Evolutionary conservation across 2,329 filamentous ascomycete genomes (phyloP), one percentile per base, ranked within the genome.

Genomic region (Sodiomyces alkalinus): DNA sequence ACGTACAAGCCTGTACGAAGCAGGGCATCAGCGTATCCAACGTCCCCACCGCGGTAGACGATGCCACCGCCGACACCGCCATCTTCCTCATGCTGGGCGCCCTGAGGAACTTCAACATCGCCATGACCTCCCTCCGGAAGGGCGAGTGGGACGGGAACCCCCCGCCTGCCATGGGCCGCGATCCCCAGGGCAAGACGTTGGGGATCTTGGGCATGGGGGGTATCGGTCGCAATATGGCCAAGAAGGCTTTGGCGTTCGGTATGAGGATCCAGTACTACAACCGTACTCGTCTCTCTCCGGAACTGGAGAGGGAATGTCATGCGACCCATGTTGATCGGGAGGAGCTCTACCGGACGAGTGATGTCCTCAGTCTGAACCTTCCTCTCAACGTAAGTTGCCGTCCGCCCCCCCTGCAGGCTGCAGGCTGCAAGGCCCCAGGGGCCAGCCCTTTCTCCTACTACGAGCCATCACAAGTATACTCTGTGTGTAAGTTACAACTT

Each of bases 171-270:
- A 55, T 73, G 5, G 82, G 81, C 9, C 78, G 80, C 45, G 81
- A 90, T 44, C 81, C 81, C 2, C 63, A 80, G 48, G 80, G 78
- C 19, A 90, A 87, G 51, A 58, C 74, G 2, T 61, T 92, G 5
- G 82, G 82, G 0, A 83, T 92, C 34, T 49, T 92, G 22, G 82
- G 82, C 6, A 87, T 90, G 80, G 82, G 82, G 13, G 80, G 82
- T 3, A 90, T 92, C 35, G 82, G 83, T 1, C 61, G 76, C 19
- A 82, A 83, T 43, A 52, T 90, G 41, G 80, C 77, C 46, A 68
- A 60, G 46, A 85, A 85, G 52, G 78, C 75, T 3, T 62, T 68
- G 30, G 78, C 63, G 1, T 86, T 92, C 45, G 79, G 75, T 8
- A 85, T 90, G 78, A 64, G 52, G 23, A 62, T 80, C 9, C 64